A percentile compares a stretch with the other conserved stretches of the same genome.
phyloP scores from a whole-genome alignment of 495 filamentous ascomycete genomes.

The Tuber melanosporum region DNA sequence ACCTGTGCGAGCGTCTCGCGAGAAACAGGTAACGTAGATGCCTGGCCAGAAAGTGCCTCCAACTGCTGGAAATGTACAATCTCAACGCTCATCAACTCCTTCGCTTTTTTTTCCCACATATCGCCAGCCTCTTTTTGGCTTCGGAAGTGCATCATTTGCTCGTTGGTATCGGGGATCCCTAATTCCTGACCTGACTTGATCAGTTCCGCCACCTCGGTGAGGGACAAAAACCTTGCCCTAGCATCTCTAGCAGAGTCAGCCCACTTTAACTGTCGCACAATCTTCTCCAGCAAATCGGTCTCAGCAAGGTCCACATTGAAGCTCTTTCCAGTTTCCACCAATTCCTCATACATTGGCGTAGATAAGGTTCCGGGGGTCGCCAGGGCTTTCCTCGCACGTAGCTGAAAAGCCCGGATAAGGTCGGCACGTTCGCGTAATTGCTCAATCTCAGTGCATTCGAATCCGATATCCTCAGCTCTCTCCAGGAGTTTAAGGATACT shows the following conservation, averaged over 20 bases:
- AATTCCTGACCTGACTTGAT: slow-evolving; percentile 69
- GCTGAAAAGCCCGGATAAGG: slow-evolving; percentile 79
- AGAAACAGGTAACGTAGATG: slow-evolving; percentile 71
- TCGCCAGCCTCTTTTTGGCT: slow-evolving; percentile 69
- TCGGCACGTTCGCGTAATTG: slow-evolving; percentile 80
- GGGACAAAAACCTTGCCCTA: slow-evolving; percentile 56
- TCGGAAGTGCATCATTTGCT: slow-evolving; percentile 65
- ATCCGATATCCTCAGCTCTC: slow-evolving; percentile 79
- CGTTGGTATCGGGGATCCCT: slow-evolving; percentile 68
- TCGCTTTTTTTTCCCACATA: slow-evolving; percentile 87
- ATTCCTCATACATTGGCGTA: slow-evolving; percentile 73
- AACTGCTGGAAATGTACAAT: slow-evolving; percentile 87
- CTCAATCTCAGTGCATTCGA: slow-evolving; percentile 89
- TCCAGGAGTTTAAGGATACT: slow-evolving; percentile 79
- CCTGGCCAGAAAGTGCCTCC: slow-evolving; percentile 74
- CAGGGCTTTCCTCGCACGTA: slow-evolving; percentile 64
- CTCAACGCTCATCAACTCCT: slow-evolving; percentile 86
- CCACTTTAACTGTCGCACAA: slow-evolving; percentile 84
- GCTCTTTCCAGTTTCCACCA: slow-evolving; percentile 75
- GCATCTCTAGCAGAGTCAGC: slow-evolving; percentile 65
- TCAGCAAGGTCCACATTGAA: slow-evolving; percentile 96
- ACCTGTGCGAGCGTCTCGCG: slow-evolving; percentile 72
- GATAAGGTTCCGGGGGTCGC: slow-evolving; percentile 54
- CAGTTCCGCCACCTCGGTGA: slow-evolving; percentile 70
- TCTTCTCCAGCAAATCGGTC: slow-evolving; percentile 71